These are phyloP conservation scores for Scedosporium aurantiacum DNA, from an alignment of 2,329 filamentous ascomycete genomes.

Conservation along the genomic window DNA sequence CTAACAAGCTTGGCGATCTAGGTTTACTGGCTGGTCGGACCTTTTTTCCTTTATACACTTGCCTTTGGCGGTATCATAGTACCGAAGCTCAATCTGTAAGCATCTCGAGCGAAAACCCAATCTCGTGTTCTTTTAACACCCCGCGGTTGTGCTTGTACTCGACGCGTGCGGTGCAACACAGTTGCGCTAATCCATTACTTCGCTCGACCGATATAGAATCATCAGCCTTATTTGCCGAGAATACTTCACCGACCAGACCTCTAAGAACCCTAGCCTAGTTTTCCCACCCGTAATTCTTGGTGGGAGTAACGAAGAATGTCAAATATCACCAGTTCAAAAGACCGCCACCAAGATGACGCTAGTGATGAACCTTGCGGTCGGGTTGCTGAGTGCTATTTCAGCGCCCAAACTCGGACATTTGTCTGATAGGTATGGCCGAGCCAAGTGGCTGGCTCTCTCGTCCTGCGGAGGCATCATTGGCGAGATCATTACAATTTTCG, in stretches of 20 bases:
- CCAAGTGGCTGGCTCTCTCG: constrained; percentile 59
- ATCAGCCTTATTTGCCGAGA: constrained; percentile 72
- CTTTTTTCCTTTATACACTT: constrained; percentile 71
- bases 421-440: constrained; percentile 79
- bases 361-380: constrained; percentile 61
- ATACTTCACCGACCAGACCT: constrained; percentile 61
- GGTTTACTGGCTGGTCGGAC: constrained; percentile 75
- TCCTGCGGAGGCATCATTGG: constrained; percentile 62
- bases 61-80: constrained; percentile 80
- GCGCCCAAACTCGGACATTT: constrained; percentile 74
- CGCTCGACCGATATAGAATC: constrained; percentile 37
- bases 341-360: constrained; percentile 70
- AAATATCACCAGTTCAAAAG: constrained; percentile 64
- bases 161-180: not conserved
- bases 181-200: not conserved
- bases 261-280: constrained; percentile 45
- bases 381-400: constrained; percentile 66
- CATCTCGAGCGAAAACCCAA: not conserved
- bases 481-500: constrained; percentile 68
- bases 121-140: no score
- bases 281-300: constrained; percentile 56
- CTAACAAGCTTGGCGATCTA: constrained; percentile 22
- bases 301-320: constrained; percentile 67
- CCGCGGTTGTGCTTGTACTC: not conserved
- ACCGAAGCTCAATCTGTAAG: constrained; percentile 71